Base-by-base conservation (phyloP, 495 filamentous ascomycete genomes). In the Trichoderma orchidacearum region DNA sequence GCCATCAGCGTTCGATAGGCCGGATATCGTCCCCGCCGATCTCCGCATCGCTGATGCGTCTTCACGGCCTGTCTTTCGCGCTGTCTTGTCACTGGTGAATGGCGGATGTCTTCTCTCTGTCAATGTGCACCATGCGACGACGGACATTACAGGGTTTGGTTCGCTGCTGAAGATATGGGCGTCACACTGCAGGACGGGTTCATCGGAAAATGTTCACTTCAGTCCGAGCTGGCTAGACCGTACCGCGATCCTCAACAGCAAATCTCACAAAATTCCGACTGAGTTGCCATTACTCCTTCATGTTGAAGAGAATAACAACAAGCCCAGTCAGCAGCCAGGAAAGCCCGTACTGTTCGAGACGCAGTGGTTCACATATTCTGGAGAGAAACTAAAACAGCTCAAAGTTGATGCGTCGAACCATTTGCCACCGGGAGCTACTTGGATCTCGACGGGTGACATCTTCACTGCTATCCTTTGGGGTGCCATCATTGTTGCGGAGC, bases 81-180 rank as follows among this genome's bases (percentile, higher is more conserved):
- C 58, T 12, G 59, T 57, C 25, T 52, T 65, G 21, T 58, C 63
- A 15, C 53, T 63, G 3, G 58, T 66, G 29, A 58, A 60, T 0
- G 62, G 61, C 5, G 66, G 66, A 0, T 59, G 54, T 23, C 53
- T 64, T 6, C 34, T 66, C 15, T 63, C 59, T 25, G 57, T 68
- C n/a, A 61, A 62, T 1, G 30, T 68, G 18, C 59, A 68, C 51
- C 66, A 68, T 21, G 54, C 50, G 54, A 63, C 64, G 12, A 60
- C 59, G 3, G 66, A 68, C 34, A 63, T 68, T 53, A 64, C 62
- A 0, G 66, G 62, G 15, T 66, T 62, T 17, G 66, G 57, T 9
- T 45, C 54, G 9, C 55, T 66, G 35, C 60, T 68, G 13, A 62
- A 62, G 23, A 63, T 66, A 13, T 68, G 64, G 64, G 63, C 66